phyloP scores from a whole-genome alignment of 2,329 filamentous ascomycete species.

The Xylaria sp. region DNA sequence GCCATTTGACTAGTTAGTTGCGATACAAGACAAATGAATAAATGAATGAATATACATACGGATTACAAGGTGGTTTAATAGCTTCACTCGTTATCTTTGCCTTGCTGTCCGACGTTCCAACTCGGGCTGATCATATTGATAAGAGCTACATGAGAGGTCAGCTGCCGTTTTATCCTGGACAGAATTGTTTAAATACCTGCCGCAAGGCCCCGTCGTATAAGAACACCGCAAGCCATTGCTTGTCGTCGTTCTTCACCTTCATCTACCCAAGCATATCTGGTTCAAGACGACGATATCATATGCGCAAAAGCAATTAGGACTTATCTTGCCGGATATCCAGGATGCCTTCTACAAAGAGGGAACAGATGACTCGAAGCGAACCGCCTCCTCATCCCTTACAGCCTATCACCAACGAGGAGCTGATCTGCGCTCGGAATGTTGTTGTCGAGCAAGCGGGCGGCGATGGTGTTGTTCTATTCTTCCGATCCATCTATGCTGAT shows the following conservation, averaged over 20 bases:
- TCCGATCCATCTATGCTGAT: constrained; percentile 27
- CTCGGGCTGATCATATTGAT: not conserved
- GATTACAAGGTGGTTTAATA: not conserved
- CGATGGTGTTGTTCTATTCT: constrained; percentile 24
- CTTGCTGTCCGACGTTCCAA: not conserved
- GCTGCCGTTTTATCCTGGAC: not conserved
- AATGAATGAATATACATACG: no score
- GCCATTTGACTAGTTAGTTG: not conserved
- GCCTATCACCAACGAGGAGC: constrained; percentile 28
- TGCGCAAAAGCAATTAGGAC: no score
- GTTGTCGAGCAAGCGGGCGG: constrained; percentile 25
- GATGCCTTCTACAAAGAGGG: constrained; percentile 1
- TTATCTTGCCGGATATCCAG: no score
- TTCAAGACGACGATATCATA: no score
- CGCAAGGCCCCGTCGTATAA: not conserved
- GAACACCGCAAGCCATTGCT: not conserved
- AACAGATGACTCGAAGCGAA: not conserved
- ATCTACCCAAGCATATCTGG: no score
- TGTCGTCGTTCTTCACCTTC: not conserved
- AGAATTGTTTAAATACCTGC: not conserved
- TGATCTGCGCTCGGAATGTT: constrained; percentile 25
- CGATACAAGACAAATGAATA: not conserved
- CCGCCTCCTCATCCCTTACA: constrained; percentile 27
- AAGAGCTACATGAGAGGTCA: not conserved
- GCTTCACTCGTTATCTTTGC: not conserved